Evolutionary conservation across 305 asterid species (phyloP).

Genomic region (Rubia balearica): DNA sequence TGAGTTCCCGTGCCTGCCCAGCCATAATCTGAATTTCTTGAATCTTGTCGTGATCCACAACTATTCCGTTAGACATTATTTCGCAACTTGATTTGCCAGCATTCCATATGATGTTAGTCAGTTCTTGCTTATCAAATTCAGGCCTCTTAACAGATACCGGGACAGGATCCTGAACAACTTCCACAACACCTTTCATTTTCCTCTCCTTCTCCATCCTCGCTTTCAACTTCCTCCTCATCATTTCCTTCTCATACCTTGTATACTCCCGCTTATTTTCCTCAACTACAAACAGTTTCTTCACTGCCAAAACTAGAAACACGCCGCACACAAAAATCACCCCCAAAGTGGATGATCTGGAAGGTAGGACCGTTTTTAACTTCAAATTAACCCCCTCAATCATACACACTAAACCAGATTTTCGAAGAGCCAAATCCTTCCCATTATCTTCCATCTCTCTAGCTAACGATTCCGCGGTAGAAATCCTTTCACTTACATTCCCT

Average conservation of each 20-base stretch:
- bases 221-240: constrained; percentile 64
- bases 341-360: constrained; percentile 16
- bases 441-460: constrained; percentile 76
- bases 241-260: constrained; percentile 65
- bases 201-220: constrained; percentile 50
- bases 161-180: constrained; percentile 48
- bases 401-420: constrained; percentile 26
- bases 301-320: constrained; percentile 35
- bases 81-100: constrained; percentile 35
- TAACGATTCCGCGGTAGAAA: constrained; percentile 54
- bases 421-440: constrained; percentile 42
- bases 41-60: constrained; percentile 38
- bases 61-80: constrained; percentile 1
- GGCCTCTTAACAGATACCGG: constrained; percentile 45
- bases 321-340: constrained; percentile 53
- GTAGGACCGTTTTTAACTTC: constrained; percentile 33
- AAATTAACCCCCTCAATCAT: constrained; percentile 25
- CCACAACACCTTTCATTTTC: constrained; percentile 44
- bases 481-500: constrained; percentile 38
- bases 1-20: constrained; percentile 58
- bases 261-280: constrained; percentile 30
- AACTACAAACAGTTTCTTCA: constrained; percentile 31
- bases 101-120: constrained; percentile 40
- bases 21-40: constrained; percentile 81
- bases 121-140: constrained; percentile 60